Evolutionary conservation across 2,329 filamentous ascomycete species (phyloP).

Genomic region (Nothophaeocryptopus gaeumannii): DNA sequence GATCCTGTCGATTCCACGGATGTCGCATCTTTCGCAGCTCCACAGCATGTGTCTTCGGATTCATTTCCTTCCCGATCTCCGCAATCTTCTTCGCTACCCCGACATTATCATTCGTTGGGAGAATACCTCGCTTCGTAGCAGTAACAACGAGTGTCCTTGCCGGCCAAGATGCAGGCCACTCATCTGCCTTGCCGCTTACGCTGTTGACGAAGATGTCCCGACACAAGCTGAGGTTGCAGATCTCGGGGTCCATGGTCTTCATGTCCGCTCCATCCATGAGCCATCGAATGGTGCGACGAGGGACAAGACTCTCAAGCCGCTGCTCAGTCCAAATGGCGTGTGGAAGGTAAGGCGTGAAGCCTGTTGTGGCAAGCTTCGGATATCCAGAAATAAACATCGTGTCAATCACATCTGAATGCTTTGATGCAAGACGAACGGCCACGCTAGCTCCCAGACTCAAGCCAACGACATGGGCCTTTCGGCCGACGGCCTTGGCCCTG

Average conservation of each 20-base stretch:
- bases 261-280: slow-evolving; percentile 28
- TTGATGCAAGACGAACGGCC: slow-evolving; percentile 22
- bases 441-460: slow-evolving; percentile 29
- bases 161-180: slow-evolving; percentile 21
- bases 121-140: slow-evolving; percentile 26
- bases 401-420: slow-evolving; percentile 22
- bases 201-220: slow-evolving; percentile 17
- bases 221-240: slow-evolving; percentile 14
- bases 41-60: slow-evolving; percentile 22
- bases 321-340: slow-evolving; percentile 20
- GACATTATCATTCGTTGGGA: slow-evolving; percentile 25
- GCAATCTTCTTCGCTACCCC: slow-evolving; percentile 21
- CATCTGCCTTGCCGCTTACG: slow-evolving; percentile 6
- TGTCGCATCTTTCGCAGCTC: slow-evolving; percentile 26
- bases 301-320: slow-evolving; percentile 18
- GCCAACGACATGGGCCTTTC: slow-evolving; percentile 27
- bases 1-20: slow-evolving; percentile 29
- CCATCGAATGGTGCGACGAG: slow-evolving; percentile 21
- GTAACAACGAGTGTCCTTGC: slow-evolving; percentile 27
- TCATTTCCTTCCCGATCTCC: slow-evolving; percentile 19
- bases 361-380: slow-evolving; percentile 11
- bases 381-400: slow-evolving; percentile 26
- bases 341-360: slow-evolving; percentile 12
- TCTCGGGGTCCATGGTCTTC: not conserved
- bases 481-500: slow-evolving; percentile 15